phyloP scores from a whole-genome alignment of 768 basidiomycete genomes.

The Gymnopilus junonius region DNA sequence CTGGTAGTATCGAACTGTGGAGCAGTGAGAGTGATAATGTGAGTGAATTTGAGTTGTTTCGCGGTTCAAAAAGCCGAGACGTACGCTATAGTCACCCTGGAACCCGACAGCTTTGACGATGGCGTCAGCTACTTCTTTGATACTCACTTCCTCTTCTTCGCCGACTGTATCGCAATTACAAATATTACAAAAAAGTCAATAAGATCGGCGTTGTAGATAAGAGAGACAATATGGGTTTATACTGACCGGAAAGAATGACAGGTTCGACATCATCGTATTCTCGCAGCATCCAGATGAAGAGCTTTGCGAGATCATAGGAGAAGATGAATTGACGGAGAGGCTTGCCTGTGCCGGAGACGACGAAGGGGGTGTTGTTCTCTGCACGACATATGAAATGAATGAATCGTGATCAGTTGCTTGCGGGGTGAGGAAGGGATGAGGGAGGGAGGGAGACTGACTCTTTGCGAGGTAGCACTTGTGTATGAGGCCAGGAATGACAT shows the following conservation, averaged over 20 bases:
- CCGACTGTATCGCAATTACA: constrained; percentile 58
- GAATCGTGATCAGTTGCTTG: neutral
- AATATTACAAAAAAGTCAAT: too few relatives aligned
- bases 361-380: constrained; percentile 86
- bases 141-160: constrained; percentile 93
- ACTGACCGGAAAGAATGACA: constrained; percentile 83
- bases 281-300: constrained; percentile 91
- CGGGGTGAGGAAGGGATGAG: too few relatives aligned
- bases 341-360: constrained; percentile 88
- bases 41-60: neutral
- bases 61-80: neutral
- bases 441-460: constrained; percentile 48
- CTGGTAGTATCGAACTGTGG: constrained; percentile 79
- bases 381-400: too few relatives aligned
- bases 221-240: neutral
- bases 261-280: constrained; percentile 95
- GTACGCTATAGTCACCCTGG: constrained; percentile 73
- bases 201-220: neutral
- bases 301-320: constrained; percentile 92
- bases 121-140: constrained; percentile 89
- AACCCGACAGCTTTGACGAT: constrained; percentile 86
- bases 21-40: neutral
- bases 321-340: constrained; percentile 98
- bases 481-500: constrained; percentile 93
- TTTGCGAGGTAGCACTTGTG: constrained; percentile 94